A percentile compares a stretch with the other conserved stretches of the same genome.
These are phyloP conservation scores for Apodospora peruviana DNA, from an alignment of 495 filamentous ascomycete species.

Conservation along the genomic window DNA sequence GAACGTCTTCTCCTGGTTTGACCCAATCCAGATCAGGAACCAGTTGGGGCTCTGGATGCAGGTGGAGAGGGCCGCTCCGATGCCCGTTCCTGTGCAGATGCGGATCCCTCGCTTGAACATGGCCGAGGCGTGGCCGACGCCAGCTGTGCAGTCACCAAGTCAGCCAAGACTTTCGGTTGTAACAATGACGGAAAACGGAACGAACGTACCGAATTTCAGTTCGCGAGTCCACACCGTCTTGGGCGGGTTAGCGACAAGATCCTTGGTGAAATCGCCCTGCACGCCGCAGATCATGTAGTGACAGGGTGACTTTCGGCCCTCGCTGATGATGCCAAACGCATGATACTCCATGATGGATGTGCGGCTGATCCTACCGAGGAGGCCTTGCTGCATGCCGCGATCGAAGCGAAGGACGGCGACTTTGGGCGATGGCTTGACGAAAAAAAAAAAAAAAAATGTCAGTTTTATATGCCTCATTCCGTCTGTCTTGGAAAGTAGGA, in stretches of 20 bases:
- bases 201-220: slow-evolving; percentile 37
- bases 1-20: slow-evolving; percentile 39
- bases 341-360: slow-evolving; percentile 45
- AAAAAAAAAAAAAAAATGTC: slow-evolving; percentile 4
- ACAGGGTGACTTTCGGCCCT: slow-evolving; percentile 28
- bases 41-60: slow-evolving; percentile 36
- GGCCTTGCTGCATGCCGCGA: slow-evolving; percentile 42
- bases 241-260: slow-evolving; percentile 34
- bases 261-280: slow-evolving; percentile 39
- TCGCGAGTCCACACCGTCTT: slow-evolving; percentile 40
- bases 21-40: slow-evolving; percentile 45
- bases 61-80: slow-evolving; percentile 39
- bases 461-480: too few species aligned
- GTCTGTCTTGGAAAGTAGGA: too few species aligned
- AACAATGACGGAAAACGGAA: not conserved
- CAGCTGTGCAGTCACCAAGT: slow-evolving; percentile 24
- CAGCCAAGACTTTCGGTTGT: slow-evolving; percentile 3
- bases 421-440: slow-evolving; percentile 34
- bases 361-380: slow-evolving; percentile 39
- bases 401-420: slow-evolving; percentile 37
- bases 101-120: slow-evolving; percentile 44
- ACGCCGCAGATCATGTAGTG: slow-evolving; percentile 45
- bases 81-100: slow-evolving; percentile 40
- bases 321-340: slow-evolving; percentile 42
- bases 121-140: slow-evolving; percentile 38